Conservation (phyloP, 805 yeast genomes). For the Nakazawaea wickerhamii region DNA sequence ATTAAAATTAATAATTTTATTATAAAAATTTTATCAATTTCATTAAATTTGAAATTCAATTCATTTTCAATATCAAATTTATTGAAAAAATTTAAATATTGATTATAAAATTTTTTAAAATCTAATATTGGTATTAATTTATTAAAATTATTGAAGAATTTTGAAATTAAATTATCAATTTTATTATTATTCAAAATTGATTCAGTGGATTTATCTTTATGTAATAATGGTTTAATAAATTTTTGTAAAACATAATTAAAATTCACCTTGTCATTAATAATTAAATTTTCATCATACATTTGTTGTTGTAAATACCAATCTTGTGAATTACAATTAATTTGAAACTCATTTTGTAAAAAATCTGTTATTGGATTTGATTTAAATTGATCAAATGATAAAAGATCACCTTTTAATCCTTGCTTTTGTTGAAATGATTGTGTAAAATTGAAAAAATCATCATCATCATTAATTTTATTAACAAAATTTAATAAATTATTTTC, state of each 20-base stretch:
- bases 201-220: slow-evolving; percentile 1
- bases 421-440: slow-evolving; percentile 18
- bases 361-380: slow-evolving; percentile 20
- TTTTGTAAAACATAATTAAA: slow-evolving; percentile 17
- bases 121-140: slow-evolving; percentile 51
- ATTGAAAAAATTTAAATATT: slow-evolving; percentile 44
- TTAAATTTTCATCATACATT: neutral
- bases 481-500: neutral
- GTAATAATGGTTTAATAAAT: slow-evolving; percentile 11
- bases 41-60: slow-evolving; percentile 31
- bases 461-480: slow-evolving; percentile 1
- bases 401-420: slow-evolving; percentile 14
- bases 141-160: slow-evolving; percentile 48
- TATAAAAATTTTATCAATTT: slow-evolving; percentile 34
- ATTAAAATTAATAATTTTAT: slow-evolving; percentile 48
- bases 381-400: slow-evolving; percentile 7
- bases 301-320: neutral
- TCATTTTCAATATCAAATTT: slow-evolving; percentile 29
- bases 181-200: slow-evolving; percentile 17
- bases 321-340: neutral
- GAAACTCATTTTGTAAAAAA: slow-evolving; percentile 23
- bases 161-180: slow-evolving; percentile 40
- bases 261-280: slow-evolving; percentile 32
- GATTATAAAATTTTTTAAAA: slow-evolving; percentile 46
- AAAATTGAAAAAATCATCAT: slow-evolving; percentile 17